These are phyloP conservation scores for Vigna trinervia DNA, from an alignment of 306 rosid genomes.

Conservation along the genomic window DNA sequence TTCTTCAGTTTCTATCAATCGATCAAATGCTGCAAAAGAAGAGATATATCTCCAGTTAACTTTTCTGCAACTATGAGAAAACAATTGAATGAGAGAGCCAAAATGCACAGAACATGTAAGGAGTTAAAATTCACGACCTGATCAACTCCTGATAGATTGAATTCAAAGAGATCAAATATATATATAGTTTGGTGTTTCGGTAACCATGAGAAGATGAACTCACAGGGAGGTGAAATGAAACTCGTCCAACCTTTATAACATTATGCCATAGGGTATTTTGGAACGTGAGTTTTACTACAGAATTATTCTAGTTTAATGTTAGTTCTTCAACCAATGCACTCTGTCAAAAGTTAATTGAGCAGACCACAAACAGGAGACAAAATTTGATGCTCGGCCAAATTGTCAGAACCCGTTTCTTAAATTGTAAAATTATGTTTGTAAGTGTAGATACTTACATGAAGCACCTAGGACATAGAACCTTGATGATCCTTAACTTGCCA, in stretches of 20 bases:
- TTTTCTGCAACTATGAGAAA: neutral
- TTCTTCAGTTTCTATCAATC: conserved; percentile 18
- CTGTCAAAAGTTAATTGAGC: neutral
- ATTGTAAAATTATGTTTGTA: conserved; percentile 13
- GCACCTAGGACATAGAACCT: conserved; percentile 14
- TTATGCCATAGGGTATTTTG: neutral
- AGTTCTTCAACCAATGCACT: conserved; percentile 19
- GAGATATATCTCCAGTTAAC: conserved; percentile 9
- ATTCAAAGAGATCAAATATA: conserved; percentile 13
- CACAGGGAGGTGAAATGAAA: neutral
- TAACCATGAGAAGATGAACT: neutral
- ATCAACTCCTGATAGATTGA: conserved; percentile 9
- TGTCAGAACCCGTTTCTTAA: conserved; percentile 52
- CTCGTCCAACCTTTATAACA: neutral
- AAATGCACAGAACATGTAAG: neutral
- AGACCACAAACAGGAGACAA: conserved; percentile 42
- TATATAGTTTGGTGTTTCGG: conserved; percentile 1
- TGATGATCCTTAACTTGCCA: conserved; percentile 55
- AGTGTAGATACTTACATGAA: conserved; percentile 33
- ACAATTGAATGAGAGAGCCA: neutral
- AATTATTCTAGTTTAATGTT: conserved; percentile 33
- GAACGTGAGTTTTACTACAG: neutral
- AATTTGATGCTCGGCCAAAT: conserved; percentile 44
- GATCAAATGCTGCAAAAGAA: conserved; percentile 40
- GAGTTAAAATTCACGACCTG: conserved; percentile 40